Conservation (phyloP, 495 filamentous ascomycete species). For the Pyrenopolyporus hunteri region DNA sequence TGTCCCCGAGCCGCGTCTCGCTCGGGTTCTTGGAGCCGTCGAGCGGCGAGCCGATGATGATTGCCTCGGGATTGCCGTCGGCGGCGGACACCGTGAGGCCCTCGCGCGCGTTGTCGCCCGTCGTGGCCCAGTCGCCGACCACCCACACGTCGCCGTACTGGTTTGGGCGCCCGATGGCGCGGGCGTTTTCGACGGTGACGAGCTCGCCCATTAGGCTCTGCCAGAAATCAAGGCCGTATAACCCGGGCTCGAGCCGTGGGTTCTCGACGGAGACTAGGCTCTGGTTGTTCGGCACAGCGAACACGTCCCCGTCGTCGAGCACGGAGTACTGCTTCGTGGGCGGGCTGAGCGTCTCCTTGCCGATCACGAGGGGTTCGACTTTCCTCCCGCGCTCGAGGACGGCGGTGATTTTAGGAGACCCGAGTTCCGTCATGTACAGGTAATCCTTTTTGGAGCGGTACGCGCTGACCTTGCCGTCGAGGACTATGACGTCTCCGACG, state of each 20-base stretch:
- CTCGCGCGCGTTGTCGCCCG: slow-evolving; percentile 58
- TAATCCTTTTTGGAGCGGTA: slow-evolving; percentile 59
- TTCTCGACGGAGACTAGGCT: slow-evolving; percentile 59
- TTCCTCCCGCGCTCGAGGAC: slow-evolving; percentile 53
- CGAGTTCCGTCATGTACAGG: slow-evolving; percentile 64
- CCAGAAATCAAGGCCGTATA: slow-evolving; percentile 70
- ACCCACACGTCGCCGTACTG: slow-evolving; percentile 69
- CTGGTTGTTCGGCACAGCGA: slow-evolving; percentile 59
- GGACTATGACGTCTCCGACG: slow-evolving; percentile 62
- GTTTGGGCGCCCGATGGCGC: slow-evolving; percentile 57
- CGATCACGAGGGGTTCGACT: slow-evolving; percentile 60
- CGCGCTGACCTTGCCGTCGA: slow-evolving; percentile 61
- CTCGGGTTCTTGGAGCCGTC: slow-evolving; percentile 63
- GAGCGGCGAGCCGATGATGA: slow-evolving; percentile 63
- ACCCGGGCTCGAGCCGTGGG: slow-evolving; percentile 56
- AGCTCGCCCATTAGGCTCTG: slow-evolving; percentile 64
- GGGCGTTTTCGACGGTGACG: slow-evolving; percentile 57
- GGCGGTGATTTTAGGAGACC: slow-evolving; percentile 50
- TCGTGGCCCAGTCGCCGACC: slow-evolving; percentile 58
- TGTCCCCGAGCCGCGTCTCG: slow-evolving; percentile 62
- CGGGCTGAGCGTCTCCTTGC: slow-evolving; percentile 53
- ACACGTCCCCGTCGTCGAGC: slow-evolving; percentile 61
- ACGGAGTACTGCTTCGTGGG: slow-evolving; percentile 58
- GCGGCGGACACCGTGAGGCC: slow-evolving; percentile 58
- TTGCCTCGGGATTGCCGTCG: slow-evolving; percentile 68